Base-by-base conservation (phyloP, 2,329 filamentous ascomycete genomes). In the Pseudogymnoascus sp. region DNA sequence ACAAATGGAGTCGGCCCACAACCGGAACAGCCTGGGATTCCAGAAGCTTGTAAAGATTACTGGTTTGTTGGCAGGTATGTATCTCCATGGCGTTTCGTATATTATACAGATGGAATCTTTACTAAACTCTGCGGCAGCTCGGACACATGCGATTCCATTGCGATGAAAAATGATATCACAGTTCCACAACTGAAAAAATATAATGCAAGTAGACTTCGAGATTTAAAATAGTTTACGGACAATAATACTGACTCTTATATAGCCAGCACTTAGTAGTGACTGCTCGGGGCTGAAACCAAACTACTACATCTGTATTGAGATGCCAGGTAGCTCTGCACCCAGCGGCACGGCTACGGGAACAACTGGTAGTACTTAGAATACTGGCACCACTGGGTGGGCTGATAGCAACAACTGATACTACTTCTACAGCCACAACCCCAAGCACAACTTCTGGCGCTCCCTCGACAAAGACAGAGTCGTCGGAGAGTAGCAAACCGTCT, bases 1-100 rank as follows among this genome's bases (percentile, higher is more conserved):
- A 62, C 42, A 15, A 62, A 62, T 36, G 61, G 61, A 38, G 61
- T 59, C 60, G 61, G 61, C 13, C 61, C 61, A 62, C 61, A 62
- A 36, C 61, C 61, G 23, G 61, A 62, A 19, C 61, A 62, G 15
- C 6, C 44, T 26, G 61, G 61, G n/a, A 62, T 62, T 21, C 31
- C 61, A 5, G 42, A 59, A 26, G 11, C 23, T 33, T 62, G 61
- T 11, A 6, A 13, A 15, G 33, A 28, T 35, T 62, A 62, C 15
- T 62, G 61, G 61, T 62, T 62, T 19, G 61, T 62, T 35, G 61
- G 61, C 2, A 59, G 19, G 61, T 62, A 47, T 33, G 42, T 57
- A 17, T 13, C n/a, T 15, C 15, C 9, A 6, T 3, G 9, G 5
- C n/a, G 17, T 19, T 53, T 28, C 8, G 3, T 28, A 19, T 23